Evolutionary conservation across 768 basidiomycete genomes (phyloP).

Genomic region (Tylopilus sp.): DNA sequence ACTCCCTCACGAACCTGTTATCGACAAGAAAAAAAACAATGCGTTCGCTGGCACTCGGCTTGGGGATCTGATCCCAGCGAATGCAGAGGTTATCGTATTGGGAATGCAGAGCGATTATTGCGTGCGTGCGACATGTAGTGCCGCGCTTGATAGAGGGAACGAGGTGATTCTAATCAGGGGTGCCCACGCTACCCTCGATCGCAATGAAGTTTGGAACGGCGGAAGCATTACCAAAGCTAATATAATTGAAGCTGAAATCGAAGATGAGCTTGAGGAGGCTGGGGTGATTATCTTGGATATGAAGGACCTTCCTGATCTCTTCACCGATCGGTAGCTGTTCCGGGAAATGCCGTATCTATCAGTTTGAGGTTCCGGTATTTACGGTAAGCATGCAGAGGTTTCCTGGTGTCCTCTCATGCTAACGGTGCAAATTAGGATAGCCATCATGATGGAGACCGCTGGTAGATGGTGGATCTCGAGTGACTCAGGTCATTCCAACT

Average conservation of each 20-base stretch:
- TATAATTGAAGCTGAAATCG: constrained; percentile 55
- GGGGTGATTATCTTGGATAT: constrained; percentile 65
- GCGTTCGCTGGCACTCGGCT: constrained; percentile 62
- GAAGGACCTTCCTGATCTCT: constrained; percentile 59
- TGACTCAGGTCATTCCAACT: too few species aligned
- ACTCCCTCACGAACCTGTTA: constrained; percentile 45
- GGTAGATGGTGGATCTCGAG: constrained; percentile 1
- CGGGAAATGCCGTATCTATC: too few species aligned
- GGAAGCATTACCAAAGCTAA: constrained; percentile 51
- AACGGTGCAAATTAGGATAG: not conserved
- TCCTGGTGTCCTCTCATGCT: not conserved
- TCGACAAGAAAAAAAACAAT: constrained; percentile 71
- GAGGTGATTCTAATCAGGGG: constrained; percentile 60
- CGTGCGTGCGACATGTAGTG: constrained; percentile 52
- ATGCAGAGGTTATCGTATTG: constrained; percentile 62
- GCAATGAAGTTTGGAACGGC: constrained; percentile 58
- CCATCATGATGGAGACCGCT: not conserved
- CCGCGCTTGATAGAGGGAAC: constrained; percentile 62
- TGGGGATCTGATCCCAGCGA: constrained; percentile 43
- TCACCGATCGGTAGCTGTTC: constrained; percentile 48
- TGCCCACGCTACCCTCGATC: constrained; percentile 67
- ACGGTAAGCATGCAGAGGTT: constrained; percentile 8
- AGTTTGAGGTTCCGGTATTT: not conserved
- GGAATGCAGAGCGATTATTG: constrained; percentile 70
- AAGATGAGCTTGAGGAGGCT: constrained; percentile 65